These are phyloP conservation scores for Rhododendron henanense DNA, from an alignment of 148 eudicot genomes.

Conservation along the genomic window DNA sequence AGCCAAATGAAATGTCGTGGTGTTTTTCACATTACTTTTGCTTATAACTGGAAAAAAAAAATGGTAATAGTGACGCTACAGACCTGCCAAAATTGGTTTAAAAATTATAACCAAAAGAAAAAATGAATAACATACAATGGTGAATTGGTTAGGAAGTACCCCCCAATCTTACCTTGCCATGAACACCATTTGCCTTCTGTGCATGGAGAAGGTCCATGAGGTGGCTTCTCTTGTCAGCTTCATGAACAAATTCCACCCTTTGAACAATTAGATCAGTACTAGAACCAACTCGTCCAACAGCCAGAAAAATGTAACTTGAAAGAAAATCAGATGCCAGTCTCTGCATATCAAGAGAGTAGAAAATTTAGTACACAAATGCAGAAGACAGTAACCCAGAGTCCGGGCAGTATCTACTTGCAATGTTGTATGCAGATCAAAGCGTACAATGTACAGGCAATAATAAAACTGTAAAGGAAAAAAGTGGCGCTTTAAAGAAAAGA, in stretches of 20 bases:
- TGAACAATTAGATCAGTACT: slow-evolving; percentile 58
- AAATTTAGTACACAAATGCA: background rate
- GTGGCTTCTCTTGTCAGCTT: slow-evolving; percentile 60
- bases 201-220: slow-evolving; percentile 63
- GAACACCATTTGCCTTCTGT: slow-evolving; percentile 42
- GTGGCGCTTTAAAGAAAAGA: background rate
- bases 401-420: background rate
- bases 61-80: background rate
- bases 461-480: background rate
- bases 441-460: background rate
- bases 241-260: slow-evolving; percentile 55
- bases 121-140: background rate
- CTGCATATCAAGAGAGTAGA: slow-evolving; percentile 26
- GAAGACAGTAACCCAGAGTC: background rate
- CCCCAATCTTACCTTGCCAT: slow-evolving; percentile 38
- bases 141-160: background rate
- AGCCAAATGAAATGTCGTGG: background rate
- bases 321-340: slow-evolving; percentile 58
- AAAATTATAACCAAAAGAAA: background rate
- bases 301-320: slow-evolving; percentile 43
- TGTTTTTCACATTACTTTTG: background rate
- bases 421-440: background rate
- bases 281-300: slow-evolving; percentile 63
- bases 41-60: background rate
- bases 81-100: background rate